Evolutionary conservation across 2,329 filamentous ascomycete species (phyloP).

Genomic region (Apiospora malaysiana): DNA sequence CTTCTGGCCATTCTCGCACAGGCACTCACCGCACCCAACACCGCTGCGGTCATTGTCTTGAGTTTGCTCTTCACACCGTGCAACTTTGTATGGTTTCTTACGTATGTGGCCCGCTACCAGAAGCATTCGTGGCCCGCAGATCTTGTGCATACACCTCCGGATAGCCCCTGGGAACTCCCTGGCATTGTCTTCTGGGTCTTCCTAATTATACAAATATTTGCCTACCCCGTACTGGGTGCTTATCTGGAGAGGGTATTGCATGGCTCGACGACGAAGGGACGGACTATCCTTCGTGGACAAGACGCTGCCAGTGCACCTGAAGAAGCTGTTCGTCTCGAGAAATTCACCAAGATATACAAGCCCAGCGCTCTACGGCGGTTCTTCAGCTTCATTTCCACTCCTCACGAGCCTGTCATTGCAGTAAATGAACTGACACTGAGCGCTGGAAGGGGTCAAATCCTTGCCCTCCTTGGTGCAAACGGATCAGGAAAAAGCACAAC

Average conservation of each 20-base stretch:
- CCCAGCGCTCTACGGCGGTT: conserved; percentile 66
- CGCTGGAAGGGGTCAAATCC: conserved; percentile 79
- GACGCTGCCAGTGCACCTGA: conserved; percentile 35
- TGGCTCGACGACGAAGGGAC: conserved; percentile 71
- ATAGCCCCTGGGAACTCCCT: conserved; percentile 70
- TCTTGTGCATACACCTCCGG: conserved; percentile 65
- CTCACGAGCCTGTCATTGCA: conserved; percentile 74
- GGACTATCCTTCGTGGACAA: conserved; percentile 54
- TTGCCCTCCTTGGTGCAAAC: conserved; percentile 87
- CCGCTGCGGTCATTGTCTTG: conserved; percentile 70
- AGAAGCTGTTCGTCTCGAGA: conserved; percentile 71
- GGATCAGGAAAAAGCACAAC: conserved; percentile 92
- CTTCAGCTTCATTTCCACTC: conserved; percentile 52
- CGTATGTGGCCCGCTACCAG: conserved; percentile 80
- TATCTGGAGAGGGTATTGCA: conserved; percentile 76
- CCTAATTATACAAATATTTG: conserved; percentile 75
- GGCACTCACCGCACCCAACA: conserved; percentile 67
- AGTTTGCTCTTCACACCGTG: conserved; percentile 84
- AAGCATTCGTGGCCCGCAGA: conserved; percentile 63
- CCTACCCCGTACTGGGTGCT: conserved; percentile 77
- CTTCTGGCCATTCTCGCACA: conserved; percentile 84
- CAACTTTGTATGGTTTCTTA: conserved; percentile 83
- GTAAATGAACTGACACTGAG: conserved; percentile 76
- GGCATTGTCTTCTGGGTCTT: conserved; percentile 82
- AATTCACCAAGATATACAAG: conserved; percentile 79